Conservation (phyloP, 208 protist genomes). For the Leishmania tropica region DNA sequence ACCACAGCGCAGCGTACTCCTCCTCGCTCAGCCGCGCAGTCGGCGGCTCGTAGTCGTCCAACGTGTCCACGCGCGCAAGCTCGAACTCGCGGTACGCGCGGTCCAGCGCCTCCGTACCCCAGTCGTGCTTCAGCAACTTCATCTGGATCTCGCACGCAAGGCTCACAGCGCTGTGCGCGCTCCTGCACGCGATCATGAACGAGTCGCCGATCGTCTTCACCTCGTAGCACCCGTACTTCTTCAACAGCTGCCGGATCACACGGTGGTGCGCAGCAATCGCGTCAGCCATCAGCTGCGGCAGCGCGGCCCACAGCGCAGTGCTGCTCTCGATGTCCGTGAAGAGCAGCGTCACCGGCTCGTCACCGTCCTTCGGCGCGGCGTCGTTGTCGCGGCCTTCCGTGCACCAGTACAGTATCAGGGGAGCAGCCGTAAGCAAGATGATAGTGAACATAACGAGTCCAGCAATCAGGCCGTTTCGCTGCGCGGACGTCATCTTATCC, state of each 20-base stretch:
- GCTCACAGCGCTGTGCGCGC: conserved; percentile 37
- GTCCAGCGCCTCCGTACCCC: conserved; percentile 50
- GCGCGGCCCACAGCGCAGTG: conserved; percentile 76
- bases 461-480: conserved; percentile 37
- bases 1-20: conserved; percentile 43
- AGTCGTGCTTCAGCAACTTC: conserved; percentile 55
- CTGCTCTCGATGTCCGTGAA: conserved; percentile 86
- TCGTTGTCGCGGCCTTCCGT: conserved; percentile 41
- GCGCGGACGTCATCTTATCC: conserved; percentile 10
- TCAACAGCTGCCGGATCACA: conserved; percentile 62
- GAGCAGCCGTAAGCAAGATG: neutral
- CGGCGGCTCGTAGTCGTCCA: conserved; percentile 24
- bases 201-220: conserved; percentile 50
- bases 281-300: conserved; percentile 56
- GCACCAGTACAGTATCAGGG: conserved; percentile 24
- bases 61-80: conserved; percentile 24
- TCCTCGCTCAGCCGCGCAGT: conserved; percentile 36
- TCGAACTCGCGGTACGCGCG: conserved; percentile 56
- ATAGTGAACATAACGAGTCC: conserved; percentile 15
- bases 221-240: conserved; percentile 41
- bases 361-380: conserved; percentile 47
- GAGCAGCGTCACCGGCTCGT: conserved; percentile 56
- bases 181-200: conserved; percentile 63
- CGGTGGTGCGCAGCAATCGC: conserved; percentile 74
- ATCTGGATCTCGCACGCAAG: conserved; percentile 59